These are phyloP conservation scores for Talaromyces liani DNA, from an alignment of 495 filamentous ascomycete genomes.

Conservation along the genomic window DNA sequence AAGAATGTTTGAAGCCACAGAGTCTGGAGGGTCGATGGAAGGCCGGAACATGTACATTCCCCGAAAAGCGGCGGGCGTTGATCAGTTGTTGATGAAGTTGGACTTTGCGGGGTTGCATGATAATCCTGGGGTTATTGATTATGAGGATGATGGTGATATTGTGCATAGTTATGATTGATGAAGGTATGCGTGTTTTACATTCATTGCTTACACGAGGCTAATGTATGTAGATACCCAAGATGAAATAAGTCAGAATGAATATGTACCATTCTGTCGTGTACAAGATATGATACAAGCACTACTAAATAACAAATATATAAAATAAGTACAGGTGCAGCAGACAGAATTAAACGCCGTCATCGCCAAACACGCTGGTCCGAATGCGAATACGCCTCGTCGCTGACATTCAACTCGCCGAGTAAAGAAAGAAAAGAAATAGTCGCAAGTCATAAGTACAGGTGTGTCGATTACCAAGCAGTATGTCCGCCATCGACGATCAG, in stretches of 20 bases:
- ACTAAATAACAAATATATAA: background rate
- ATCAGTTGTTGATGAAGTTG: conserved; percentile 78
- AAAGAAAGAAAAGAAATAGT: background rate
- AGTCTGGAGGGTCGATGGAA: conserved; percentile 10
- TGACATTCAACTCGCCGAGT: background rate
- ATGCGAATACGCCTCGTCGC: background rate
- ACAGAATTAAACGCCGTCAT: background rate
- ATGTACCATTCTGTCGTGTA: background rate
- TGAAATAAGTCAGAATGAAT: background rate
- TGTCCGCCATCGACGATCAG: conserved; percentile 58
- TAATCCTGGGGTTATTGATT: conserved; percentile 7
- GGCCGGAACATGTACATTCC: conserved; percentile 43
- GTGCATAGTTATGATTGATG: conserved; percentile 2
- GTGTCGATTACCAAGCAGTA: conserved; percentile 40
- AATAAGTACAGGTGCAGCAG: background rate
- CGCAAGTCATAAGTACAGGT: background rate
- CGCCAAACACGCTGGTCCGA: background rate
- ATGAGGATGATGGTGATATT: background rate
- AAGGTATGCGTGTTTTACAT: background rate
- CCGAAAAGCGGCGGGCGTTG: conserved; percentile 61
- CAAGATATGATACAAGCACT: background rate
- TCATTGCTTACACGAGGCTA: background rate
- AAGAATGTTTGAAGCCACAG: conserved; percentile 25
- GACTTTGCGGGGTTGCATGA: conserved; percentile 54
- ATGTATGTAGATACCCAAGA: background rate